Base-by-base conservation (phyloP, 164 flowering plant species). In the Nymphaea colorata region DNA sequence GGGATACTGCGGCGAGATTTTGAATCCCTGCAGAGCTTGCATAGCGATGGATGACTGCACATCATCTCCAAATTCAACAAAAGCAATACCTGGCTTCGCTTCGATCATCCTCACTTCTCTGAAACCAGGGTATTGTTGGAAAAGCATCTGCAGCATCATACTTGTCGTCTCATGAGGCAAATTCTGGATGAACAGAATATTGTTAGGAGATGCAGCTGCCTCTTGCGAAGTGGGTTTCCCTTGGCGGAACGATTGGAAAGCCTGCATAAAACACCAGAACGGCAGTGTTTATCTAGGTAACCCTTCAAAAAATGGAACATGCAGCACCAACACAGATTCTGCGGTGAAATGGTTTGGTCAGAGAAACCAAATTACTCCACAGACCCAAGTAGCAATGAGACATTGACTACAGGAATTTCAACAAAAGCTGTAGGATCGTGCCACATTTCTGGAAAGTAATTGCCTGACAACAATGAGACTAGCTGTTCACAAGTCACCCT, bases 31-130 rank as follows among this genome's bases (percentile, higher is more conserved):
- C 74, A 94, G 99, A 53, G 87, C 85, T 67, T 90, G 85, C 96
- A 94, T 88, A 57, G 99, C 96, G 63, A 82, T 77, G 43, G 92
- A 74, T 0, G 99, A 81, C 68, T 88, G 93, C 59, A 78, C 82
- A 45, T 94, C 99, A 73, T 91, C 92, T 65, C 81, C 97, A 78
- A 79, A 94, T 70, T 94, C 99, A n/a, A 94, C 96, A 76, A 91
- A 94, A 25, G 96, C 93, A 73, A 94, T 91, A 10, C 98, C 98
- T n/a, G 99, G 99, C 84, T 90, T 94, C 62, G 98, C 93, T 71
- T 88, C 93, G 18, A 90, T 79, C 87, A 91, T 82, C 57, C 98
- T 74, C n/a, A 94, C 91, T 79, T 94, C 99, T 69, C 76, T 88
- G 71, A 90, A 91, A 42, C 99, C 99, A 10, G 96, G 93, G 71